These are phyloP conservation scores for Kodamaea sp. DNA, from an alignment of 1,139 yeast genomes.

Conservation along the genomic window DNA sequence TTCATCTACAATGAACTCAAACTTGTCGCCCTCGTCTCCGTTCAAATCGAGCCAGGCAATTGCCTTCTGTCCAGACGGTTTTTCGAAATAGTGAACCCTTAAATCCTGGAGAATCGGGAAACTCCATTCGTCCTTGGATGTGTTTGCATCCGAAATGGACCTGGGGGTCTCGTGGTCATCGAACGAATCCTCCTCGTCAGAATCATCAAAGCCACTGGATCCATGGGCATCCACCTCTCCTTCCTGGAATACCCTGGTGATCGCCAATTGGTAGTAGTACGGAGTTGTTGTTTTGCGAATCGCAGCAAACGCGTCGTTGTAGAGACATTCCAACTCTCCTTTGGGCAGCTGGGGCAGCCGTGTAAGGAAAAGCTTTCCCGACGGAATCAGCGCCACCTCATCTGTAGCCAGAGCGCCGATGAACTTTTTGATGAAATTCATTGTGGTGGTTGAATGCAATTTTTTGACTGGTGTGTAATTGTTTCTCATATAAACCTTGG, in stretches of 20 bases:
- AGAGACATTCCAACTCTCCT: constrained; percentile 80
- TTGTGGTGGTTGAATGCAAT: constrained; percentile 20
- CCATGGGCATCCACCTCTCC: constrained; percentile 52
- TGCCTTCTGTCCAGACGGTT: constrained; percentile 39
- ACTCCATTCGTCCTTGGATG: constrained; percentile 62
- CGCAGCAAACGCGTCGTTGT: constrained; percentile 73
- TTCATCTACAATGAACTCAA: constrained; percentile 72
- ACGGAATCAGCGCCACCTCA: constrained; percentile 71
- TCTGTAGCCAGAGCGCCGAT: constrained; percentile 63
- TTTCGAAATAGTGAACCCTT: constrained; percentile 42
- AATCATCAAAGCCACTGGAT: constrained; percentile 43
- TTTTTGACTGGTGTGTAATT: too few species aligned
- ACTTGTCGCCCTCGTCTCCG: constrained; percentile 85
- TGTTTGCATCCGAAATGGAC: constrained; percentile 30
- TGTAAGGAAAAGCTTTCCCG: constrained; percentile 75
- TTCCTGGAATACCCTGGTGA: constrained; percentile 68
- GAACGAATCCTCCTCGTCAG: constrained; percentile 56
- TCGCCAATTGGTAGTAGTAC: constrained; percentile 68
- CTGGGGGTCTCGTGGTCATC: constrained; percentile 40
- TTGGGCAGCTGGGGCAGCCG: constrained; percentile 81
- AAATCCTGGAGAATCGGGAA: constrained; percentile 69
- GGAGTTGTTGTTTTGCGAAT: constrained; percentile 70
- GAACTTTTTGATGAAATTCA: constrained; percentile 80
- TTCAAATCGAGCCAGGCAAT: constrained; percentile 81
- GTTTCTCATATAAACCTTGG: too few species aligned